A percentile compares a stretch with the other conserved stretches of the same genome.
Evolutionary conservation across 495 filamentous ascomycete species (phyloP).

Genomic region (Podospora pseudocomata): DNA sequence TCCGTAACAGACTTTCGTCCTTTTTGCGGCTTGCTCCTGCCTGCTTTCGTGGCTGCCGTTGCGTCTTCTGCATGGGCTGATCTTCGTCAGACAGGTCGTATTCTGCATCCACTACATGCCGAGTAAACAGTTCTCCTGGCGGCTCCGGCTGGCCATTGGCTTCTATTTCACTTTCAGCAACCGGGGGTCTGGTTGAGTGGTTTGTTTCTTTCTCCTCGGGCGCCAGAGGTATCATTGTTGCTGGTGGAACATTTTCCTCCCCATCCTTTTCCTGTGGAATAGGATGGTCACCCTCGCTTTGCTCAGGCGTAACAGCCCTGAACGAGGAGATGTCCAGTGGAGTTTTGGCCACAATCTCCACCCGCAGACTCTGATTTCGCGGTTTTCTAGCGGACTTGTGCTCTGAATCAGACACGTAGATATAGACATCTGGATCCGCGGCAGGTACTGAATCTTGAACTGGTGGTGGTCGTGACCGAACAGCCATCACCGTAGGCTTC

Average conservation of each 20-base stretch:
- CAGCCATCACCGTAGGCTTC: not conserved
- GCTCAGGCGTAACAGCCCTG: conserved; percentile 17
- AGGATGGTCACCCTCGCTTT: conserved; percentile 10
- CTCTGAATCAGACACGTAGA: conserved; percentile 11
- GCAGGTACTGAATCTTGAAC: not conserved
- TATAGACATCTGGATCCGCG: conserved; percentile 12
- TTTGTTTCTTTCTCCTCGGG: not conserved
- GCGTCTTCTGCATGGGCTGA: conserved; percentile 24
- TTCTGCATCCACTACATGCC: conserved; percentile 32
- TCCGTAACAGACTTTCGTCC: not conserved
- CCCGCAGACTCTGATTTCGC: conserved; percentile 24
- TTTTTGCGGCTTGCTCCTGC: not conserved
- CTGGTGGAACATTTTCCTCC: not conserved
- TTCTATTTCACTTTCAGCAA: not conserved
- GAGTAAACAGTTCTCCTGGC: conserved; percentile 24
- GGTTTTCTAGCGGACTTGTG: conserved; percentile 21
- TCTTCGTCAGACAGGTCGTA: conserved; percentile 47
- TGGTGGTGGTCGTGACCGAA: not conserved
- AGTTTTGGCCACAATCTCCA: conserved; percentile 21
- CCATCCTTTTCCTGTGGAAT: not conserved
- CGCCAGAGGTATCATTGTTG: not conserved
- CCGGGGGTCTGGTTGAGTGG: not conserved
- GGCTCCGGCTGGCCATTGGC: not conserved
- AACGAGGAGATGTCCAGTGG: conserved; percentile 16
- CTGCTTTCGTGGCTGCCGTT: not conserved